Percentiles rank a stretch among this genome's conserved stretches.
Evolutionary conservation across 1,284 basidiomycete genomes (phyloP).

Genomic region (Ceratobasidium theobromae): DNA sequence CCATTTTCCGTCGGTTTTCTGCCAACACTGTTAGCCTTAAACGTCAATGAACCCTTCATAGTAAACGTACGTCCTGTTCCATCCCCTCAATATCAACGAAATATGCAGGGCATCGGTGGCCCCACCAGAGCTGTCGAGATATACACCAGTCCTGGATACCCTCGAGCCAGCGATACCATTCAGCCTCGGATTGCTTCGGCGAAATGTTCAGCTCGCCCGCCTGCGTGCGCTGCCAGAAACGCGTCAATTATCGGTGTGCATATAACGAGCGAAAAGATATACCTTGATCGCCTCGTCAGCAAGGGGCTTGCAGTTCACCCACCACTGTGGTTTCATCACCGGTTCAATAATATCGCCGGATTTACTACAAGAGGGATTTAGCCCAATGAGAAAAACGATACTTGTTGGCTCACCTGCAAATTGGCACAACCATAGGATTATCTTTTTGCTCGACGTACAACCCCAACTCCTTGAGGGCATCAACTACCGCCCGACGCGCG

Average conservation of each 20-base stretch:
- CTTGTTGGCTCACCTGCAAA: constrained; percentile 66
- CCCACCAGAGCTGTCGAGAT: constrained; percentile 99
- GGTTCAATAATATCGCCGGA: constrained; percentile 97
- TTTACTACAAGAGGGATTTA: constrained; percentile 57
- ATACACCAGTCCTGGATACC: constrained; percentile 99
- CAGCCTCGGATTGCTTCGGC: constrained; percentile 85
- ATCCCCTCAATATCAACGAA: constrained; percentile 85
- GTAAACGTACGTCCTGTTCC: constrained; percentile 63
- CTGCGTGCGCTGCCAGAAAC: constrained; percentile 69
- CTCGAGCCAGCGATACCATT: constrained; percentile 98
- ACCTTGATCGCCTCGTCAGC: constrained; percentile 90
- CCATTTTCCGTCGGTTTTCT: constrained; percentile 70
- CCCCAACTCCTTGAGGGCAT: constrained; percentile 83
- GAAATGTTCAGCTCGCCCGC: constrained; percentile 83
- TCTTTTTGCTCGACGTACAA: constrained; percentile 92
- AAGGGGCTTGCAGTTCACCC: constrained; percentile 92
- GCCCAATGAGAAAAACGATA: neutral
- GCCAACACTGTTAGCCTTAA: neutral
- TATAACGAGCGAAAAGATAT: neutral
- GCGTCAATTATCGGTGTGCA: no score
- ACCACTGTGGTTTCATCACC: constrained; percentile 98
- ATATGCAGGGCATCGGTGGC: constrained; percentile 95
- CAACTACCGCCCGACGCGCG: constrained; percentile 81
- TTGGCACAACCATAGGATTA: constrained; percentile 92
- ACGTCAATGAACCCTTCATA: neutral